Percentiles rank a stretch among this genome's conserved stretches.
These are phyloP conservation scores for Torulaspora delbrueckii DNA, from an alignment of 805 yeast species.

Conservation along the genomic window DNA sequence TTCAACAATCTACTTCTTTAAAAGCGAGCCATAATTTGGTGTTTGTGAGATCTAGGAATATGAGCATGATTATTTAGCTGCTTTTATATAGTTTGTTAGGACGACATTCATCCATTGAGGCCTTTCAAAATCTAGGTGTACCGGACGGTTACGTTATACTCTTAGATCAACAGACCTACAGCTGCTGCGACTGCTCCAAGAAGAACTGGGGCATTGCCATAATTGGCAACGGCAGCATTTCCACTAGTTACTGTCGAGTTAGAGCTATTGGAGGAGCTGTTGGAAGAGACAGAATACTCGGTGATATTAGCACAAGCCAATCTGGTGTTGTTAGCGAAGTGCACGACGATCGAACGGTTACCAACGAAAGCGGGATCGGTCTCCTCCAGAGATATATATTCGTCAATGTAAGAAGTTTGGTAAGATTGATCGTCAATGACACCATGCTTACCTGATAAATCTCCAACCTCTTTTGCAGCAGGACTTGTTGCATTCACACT, in stretches of 20 bases:
- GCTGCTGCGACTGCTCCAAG: not conserved
- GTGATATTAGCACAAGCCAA: conserved; percentile 60
- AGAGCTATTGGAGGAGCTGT: not conserved
- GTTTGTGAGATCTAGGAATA: no score
- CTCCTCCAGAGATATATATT: conserved; percentile 57
- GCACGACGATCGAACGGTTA: conserved; percentile 53
- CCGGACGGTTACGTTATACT: not conserved
- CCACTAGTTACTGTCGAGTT: not conserved
- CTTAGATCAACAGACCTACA: conserved; percentile 1
- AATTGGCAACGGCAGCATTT: not conserved
- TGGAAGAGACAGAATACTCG: not conserved
- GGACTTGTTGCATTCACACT: conserved; percentile 18
- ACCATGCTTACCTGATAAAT: conserved; percentile 75
- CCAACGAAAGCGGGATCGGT: conserved; percentile 53
- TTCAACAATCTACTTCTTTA: no score
- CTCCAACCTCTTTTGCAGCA: conserved; percentile 51
- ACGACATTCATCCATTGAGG: no score
- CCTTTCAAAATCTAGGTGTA: not conserved
- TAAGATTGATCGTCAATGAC: conserved; percentile 64
- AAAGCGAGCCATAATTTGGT: no score
- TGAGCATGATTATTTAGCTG: no score
- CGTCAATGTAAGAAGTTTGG: conserved; percentile 58
- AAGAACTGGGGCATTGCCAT: not conserved
- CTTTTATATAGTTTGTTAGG: no score
- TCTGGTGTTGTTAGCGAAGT: conserved; percentile 49